A percentile compares a stretch with the other conserved stretches of the same genome.
Evolutionary conservation across 2,329 filamentous ascomycete genomes (phyloP).

Genomic region (Dactylellina cionopaga): DNA sequence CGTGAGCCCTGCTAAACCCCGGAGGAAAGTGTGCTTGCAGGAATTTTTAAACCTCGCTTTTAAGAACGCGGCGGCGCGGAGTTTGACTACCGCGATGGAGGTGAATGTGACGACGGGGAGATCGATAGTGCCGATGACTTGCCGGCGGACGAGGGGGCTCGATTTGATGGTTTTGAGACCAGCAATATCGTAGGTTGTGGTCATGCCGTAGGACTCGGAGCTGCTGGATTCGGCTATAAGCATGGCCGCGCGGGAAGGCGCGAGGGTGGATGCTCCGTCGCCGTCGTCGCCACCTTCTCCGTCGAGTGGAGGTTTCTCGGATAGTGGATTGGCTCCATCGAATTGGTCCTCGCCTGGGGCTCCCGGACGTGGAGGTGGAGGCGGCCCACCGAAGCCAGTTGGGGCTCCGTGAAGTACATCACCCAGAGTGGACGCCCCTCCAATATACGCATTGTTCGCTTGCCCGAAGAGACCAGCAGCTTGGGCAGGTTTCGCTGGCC

Average conservation of each 20-base stretch:
- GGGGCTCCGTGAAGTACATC: not conserved
- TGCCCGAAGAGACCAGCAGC: conserved; percentile 8
- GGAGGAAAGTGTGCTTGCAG: conserved; percentile 68
- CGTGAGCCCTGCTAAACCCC: conserved; percentile 68
- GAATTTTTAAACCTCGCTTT: conserved; percentile 69
- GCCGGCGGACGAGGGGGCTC: conserved; percentile 65
- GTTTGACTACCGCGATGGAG: conserved; percentile 71
- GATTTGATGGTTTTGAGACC: conserved; percentile 69
- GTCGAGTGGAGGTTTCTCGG: not conserved
- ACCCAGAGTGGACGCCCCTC: conserved; percentile 23
- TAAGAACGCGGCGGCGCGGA: conserved; percentile 70
- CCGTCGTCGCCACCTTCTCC: conserved; percentile 22
- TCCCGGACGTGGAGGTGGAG: not conserved
- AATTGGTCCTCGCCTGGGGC: not conserved
- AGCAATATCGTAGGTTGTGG: conserved; percentile 71
- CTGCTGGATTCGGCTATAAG: conserved; percentile 59
- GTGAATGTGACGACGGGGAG: conserved; percentile 67
- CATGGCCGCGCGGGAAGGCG: conserved; percentile 52
- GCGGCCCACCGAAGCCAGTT: not conserved
- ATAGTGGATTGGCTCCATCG: not conserved
- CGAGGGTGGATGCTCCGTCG: conserved; percentile 56
- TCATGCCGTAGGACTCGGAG: conserved; percentile 69
- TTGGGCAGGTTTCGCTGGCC: not conserved
- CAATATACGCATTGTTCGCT: not conserved
- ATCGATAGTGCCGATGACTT: conserved; percentile 69